A percentile compares a stretch with the other conserved stretches of the same genome.
These are phyloP conservation scores for Penicillium paxilli DNA, from an alignment of 495 filamentous ascomycete species.

Conservation along the genomic window DNA sequence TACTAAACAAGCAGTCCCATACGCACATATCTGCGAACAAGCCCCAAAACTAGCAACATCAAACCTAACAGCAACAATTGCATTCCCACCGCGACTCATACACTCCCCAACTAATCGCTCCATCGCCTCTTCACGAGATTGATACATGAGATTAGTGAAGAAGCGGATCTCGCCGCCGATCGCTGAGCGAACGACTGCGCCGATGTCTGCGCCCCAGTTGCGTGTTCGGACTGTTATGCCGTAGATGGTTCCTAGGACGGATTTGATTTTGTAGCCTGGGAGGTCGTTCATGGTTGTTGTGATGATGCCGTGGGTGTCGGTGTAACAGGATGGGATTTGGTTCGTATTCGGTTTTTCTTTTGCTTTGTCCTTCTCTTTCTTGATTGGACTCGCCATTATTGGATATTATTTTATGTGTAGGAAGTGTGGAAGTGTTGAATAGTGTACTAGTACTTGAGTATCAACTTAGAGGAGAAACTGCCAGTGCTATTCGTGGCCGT, in stretches of 20 bases:
- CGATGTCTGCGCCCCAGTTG: constrained; percentile 48
- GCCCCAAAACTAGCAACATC: constrained; percentile 37
- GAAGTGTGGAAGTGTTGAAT: too few relatives aligned
- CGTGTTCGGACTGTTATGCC: constrained; percentile 59
- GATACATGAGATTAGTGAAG: constrained; percentile 59
- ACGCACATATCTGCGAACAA: constrained; percentile 60
- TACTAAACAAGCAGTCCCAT: constrained; percentile 57
- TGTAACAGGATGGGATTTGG: constrained; percentile 49
- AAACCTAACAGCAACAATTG: constrained; percentile 57
- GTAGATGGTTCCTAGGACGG: constrained; percentile 59
- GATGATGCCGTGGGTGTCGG: constrained; percentile 59
- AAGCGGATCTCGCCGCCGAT: constrained; percentile 58
- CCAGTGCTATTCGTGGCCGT: too few relatives aligned
- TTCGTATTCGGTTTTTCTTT: constrained; percentile 15
- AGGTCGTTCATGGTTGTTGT: constrained; percentile 54
- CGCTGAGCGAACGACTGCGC: constrained; percentile 49
- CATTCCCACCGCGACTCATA: constrained; percentile 58
- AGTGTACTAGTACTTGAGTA: too few relatives aligned
- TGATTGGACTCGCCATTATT: neutral
- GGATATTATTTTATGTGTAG: neutral
- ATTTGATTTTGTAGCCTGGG: constrained; percentile 56
- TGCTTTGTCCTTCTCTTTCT: neutral
- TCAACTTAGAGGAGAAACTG: too few relatives aligned
- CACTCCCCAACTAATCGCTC: constrained; percentile 55
- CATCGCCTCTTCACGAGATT: constrained; percentile 54